phyloP scores from a whole-genome alignment of 495 filamentous ascomycete species.

The Tetracladium setigerum region DNA sequence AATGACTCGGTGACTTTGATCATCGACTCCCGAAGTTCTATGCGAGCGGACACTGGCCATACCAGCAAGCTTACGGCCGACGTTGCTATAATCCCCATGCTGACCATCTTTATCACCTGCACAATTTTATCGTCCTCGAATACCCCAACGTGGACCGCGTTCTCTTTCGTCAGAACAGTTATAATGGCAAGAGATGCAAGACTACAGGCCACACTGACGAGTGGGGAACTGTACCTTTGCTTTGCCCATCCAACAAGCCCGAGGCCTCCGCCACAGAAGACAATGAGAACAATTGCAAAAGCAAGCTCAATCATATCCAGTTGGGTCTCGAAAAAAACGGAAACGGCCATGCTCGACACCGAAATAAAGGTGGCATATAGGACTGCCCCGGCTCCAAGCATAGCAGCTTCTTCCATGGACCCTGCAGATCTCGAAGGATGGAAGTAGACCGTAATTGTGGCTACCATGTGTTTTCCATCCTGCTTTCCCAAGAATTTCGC shows the following conservation, averaged over 20 bases:
- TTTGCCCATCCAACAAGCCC: conserved; percentile 93
- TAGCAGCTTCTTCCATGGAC: conserved; percentile 81
- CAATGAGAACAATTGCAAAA: conserved; percentile 71
- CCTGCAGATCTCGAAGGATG: conserved; percentile 88
- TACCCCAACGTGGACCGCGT: conserved; percentile 68
- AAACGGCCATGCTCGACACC: conserved; percentile 79
- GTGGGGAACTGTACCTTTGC: conserved; percentile 73
- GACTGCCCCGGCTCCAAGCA: conserved; percentile 78
- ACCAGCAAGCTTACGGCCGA: conserved; percentile 71
- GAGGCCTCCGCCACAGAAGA: conserved; percentile 84
- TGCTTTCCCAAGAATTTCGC: conserved; percentile 69
- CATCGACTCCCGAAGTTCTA: conserved; percentile 66
- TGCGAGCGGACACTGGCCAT: conserved; percentile 74
- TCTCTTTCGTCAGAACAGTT: conserved; percentile 88
- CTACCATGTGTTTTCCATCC: conserved; percentile 95
- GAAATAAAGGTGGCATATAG: conserved; percentile 75
- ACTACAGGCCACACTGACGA: conserved; percentile 88
- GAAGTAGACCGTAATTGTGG: conserved; percentile 90
- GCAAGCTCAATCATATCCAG: conserved; percentile 60
- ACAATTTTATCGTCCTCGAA: conserved; percentile 76
- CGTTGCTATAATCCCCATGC: conserved; percentile 73
- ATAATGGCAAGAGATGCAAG: conserved; percentile 87
- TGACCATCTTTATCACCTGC: conserved; percentile 84
- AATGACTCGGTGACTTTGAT: conserved; percentile 67
- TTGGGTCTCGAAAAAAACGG: conserved; percentile 62